Evolutionary conservation across 176 grass and related monocot species (phyloP), one percentile per base, ranked within the genome.

Genomic region (Carex kokanica): DNA sequence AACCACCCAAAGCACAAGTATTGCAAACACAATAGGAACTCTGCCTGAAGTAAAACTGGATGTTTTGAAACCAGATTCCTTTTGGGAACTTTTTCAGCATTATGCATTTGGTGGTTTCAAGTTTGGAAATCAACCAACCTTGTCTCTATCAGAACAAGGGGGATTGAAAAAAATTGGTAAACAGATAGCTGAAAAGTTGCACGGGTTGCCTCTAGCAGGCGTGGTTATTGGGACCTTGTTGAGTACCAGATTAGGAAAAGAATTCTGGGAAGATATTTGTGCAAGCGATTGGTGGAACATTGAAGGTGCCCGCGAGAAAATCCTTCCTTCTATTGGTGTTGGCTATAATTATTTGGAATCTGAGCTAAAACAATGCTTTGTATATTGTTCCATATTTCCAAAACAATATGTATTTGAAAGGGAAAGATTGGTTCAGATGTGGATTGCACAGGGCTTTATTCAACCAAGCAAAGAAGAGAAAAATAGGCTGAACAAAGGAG

Each of bases 201-300:
- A 66, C 24, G 84, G 84, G 13, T 34, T 89, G 17, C 84, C 88
- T 40, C 53, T 92, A 69, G 67, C 82, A 7, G 84, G 61, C 74
- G 81, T 84, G 29, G 53, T 25, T 14, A 47, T 87, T 5, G 90
- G 90, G 23, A 67, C 21, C 21, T 10, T 87, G 5, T 74, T 87
- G 34, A 55, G 74, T 27, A 29, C 6, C 4, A 84, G 47, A 31
- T 56, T 85, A 71, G 51, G 85, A 6, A 57, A 70, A 36, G 47
- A 8, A 31, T 10, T 78, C 21, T 92, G 87, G 87, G 47, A 12
- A 25, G 66, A 88, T 25, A 52, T 89, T 64, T 69, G 18, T 15
- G 14, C 38, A 83, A 85, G 81, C 79, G 20, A 81, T 18, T 92
- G 84, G 90, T 92, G 90, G 84, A 11, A 51, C 14, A n/a, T 24